A percentile compares a stretch with the other conserved stretches of the same genome.
Conservation (phyloP, 805 yeast species). For the Candida bentonensis region DNA sequence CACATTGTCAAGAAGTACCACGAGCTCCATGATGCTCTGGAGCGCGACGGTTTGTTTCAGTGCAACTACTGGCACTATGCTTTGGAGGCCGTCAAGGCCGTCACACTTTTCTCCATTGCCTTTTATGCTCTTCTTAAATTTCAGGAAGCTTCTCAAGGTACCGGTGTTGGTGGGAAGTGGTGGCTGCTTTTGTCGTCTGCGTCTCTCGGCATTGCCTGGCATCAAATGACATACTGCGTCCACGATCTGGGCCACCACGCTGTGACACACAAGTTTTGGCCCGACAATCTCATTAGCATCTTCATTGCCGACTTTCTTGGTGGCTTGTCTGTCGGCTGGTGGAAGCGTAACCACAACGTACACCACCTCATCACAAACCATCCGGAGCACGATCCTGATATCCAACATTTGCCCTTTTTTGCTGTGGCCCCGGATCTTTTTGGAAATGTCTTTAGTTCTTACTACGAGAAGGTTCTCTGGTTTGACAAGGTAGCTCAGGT, state of each 20-base stretch:
- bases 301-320: slow-evolving; percentile 66
- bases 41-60: slow-evolving; percentile 46
- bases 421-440: slow-evolving; percentile 67
- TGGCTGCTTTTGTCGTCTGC: slow-evolving; percentile 46
- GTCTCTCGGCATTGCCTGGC: slow-evolving; percentile 69
- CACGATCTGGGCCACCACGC: slow-evolving; percentile 86
- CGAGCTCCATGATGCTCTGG: slow-evolving; percentile 40
- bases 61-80: slow-evolving; percentile 64
- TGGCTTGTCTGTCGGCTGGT: slow-evolving; percentile 87
- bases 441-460: slow-evolving; percentile 62
- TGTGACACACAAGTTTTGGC: slow-evolving; percentile 64
- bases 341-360: slow-evolving; percentile 90
- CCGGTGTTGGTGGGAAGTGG: slow-evolving; percentile 3
- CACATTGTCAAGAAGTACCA: slow-evolving; percentile 42
- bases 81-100: slow-evolving; percentile 52
- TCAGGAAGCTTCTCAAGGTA: slow-evolving; percentile 4
- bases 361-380: slow-evolving; percentile 86
- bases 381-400: slow-evolving; percentile 89
- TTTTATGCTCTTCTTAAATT: slow-evolving; percentile 33
- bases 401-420: slow-evolving; percentile 83
- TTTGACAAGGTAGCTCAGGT: slow-evolving; percentile 52
- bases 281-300: slow-evolving; percentile 64
- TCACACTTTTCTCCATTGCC: slow-evolving; percentile 36
- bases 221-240: slow-evolving; percentile 73
- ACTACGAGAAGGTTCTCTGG: slow-evolving; percentile 52